Evolutionary conservation across 306 rosid species (phyloP).

Genomic region (Sesbania bispinosa): DNA sequence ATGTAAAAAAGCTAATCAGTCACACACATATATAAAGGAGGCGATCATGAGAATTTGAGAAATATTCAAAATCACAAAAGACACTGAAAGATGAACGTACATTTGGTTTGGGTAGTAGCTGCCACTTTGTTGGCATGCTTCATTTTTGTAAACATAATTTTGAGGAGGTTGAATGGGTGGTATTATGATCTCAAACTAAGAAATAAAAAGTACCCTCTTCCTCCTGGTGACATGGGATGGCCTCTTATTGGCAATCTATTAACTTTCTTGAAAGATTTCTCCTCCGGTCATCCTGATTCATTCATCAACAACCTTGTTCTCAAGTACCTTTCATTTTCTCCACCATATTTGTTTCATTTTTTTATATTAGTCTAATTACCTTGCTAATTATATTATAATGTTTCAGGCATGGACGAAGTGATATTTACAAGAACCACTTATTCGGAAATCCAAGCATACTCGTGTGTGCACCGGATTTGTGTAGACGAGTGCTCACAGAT

Average conservation of each 20-base stretch:
- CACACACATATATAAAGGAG: too few species aligned
- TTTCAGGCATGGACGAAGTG: neutral
- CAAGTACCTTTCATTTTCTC: neutral
- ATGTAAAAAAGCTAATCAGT: too few species aligned
- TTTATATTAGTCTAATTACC: too few species aligned
- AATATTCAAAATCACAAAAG: too few species aligned
- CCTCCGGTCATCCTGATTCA: neutral
- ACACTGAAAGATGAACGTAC: too few species aligned
- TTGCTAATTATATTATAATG: too few species aligned
- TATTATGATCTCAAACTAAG: neutral
- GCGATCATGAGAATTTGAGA: too few species aligned
- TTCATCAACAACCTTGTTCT: slow-evolving; percentile 7
- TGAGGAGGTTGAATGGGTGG: slow-evolving; percentile 2
- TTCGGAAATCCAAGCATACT: slow-evolving; percentile 27
- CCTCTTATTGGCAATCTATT: slow-evolving; percentile 4
- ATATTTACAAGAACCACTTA: slow-evolving; percentile 30
- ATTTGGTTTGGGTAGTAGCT: neutral
- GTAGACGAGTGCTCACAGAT: slow-evolving; percentile 15
- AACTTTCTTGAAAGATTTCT: neutral
- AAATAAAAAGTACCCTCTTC: neutral
- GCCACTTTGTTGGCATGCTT: neutral
- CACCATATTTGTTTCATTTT: neutral
- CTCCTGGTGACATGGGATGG: slow-evolving; percentile 26
- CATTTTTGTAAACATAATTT: neutral
- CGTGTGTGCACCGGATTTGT: slow-evolving; percentile 5